Percentiles rank a stretch among this genome's conserved stretches.
Evolutionary conservation across 805 yeast genomes (phyloP).

Genomic region (Priceomyces medius): DNA sequence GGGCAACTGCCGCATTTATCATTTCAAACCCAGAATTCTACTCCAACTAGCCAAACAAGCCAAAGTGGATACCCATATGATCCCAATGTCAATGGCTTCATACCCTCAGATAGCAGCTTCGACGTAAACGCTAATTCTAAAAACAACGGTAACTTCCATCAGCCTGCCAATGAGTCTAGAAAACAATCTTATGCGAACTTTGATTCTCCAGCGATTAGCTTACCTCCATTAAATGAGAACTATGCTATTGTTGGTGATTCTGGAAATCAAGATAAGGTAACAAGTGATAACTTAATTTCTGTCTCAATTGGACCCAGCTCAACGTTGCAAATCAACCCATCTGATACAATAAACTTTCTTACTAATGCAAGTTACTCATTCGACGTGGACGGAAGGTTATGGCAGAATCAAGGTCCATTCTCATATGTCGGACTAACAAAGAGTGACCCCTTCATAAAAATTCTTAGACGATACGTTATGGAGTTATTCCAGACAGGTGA

Average conservation of each 20-base stretch:
- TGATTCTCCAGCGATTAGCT: not conserved
- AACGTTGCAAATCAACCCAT: constrained; percentile 28
- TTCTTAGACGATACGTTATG: constrained; percentile 35
- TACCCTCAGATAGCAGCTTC: too few relatives aligned
- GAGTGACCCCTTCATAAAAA: constrained; percentile 38
- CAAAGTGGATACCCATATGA: too few relatives aligned
- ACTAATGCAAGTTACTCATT: constrained; percentile 35
- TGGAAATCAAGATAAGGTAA: not conserved
- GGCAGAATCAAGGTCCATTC: constrained; percentile 42
- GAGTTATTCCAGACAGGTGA: constrained; percentile 33
- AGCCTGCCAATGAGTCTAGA: too few relatives aligned
- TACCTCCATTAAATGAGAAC: constrained; percentile 3
- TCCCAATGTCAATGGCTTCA: too few relatives aligned
- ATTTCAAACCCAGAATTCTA: too few relatives aligned
- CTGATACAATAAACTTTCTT: constrained; percentile 34
- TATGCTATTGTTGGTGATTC: not conserved
- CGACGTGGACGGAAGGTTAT: constrained; percentile 34
- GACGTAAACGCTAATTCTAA: too few relatives aligned
- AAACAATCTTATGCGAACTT: too few relatives aligned
- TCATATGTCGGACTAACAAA: constrained; percentile 42
- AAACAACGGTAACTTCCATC: too few relatives aligned
- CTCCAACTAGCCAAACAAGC: too few relatives aligned
- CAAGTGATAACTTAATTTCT: constrained; percentile 11
- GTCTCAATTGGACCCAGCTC: constrained; percentile 38
- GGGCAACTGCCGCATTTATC: too few relatives aligned